Evolutionary conservation across 208 protist genomes (phyloP).

Genomic region (Pavlovales sp.): DNA sequence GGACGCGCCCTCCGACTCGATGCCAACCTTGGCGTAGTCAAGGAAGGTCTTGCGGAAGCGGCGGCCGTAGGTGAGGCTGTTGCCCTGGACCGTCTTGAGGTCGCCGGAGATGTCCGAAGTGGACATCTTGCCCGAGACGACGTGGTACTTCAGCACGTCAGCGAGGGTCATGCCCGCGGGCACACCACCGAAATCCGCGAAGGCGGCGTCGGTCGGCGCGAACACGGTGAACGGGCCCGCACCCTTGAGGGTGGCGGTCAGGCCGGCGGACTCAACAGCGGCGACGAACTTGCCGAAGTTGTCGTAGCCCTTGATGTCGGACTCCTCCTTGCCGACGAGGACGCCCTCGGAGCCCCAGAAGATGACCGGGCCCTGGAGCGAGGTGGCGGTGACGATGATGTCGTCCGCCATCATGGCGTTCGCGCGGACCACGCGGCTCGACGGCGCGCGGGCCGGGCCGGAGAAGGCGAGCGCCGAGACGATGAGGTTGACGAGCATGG

Average conservation of each 20-base stretch:
- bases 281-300: neutral
- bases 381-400: neutral
- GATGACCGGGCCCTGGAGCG: constrained; percentile 5
- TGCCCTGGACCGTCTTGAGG: neutral
- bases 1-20: neutral
- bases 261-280: neutral
- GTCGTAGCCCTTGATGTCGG: constrained; percentile 14
- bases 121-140: neutral
- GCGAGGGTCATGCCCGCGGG: neutral
- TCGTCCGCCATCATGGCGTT: neutral
- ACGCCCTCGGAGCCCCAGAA: neutral
- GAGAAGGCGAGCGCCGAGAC: too few relatives aligned
- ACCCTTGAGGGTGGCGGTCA: neutral
- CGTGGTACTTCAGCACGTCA: constrained; percentile 18
- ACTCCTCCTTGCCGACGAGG: neutral
- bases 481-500: too few relatives aligned
- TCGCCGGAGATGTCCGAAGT: neutral
- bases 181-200: neutral
- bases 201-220: neutral
- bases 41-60: constrained; percentile 4
- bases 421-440: neutral
- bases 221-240: neutral
- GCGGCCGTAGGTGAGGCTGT: neutral
- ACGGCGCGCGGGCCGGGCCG: too few relatives aligned
- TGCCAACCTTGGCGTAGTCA: neutral